These are phyloP conservation scores for Candolleomyces eurysporus DNA, from an alignment of 768 basidiomycete species.

Conservation along the genomic window DNA sequence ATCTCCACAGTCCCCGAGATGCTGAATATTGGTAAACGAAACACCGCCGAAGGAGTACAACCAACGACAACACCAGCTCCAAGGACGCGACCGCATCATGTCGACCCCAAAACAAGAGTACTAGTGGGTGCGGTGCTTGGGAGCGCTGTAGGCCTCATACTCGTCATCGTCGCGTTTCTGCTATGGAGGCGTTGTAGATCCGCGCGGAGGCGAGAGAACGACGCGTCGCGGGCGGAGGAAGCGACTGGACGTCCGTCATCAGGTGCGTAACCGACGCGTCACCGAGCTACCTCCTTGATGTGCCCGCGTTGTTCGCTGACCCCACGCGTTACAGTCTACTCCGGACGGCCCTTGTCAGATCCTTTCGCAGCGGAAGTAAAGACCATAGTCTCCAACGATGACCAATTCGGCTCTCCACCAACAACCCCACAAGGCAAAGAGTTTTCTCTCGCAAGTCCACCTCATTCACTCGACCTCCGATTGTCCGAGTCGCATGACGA, in stretches of 20 bases:
- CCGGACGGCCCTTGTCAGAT: background rate
- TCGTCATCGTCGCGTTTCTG: background rate
- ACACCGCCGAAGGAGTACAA: background rate
- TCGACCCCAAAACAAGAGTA: background rate
- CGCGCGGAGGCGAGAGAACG: background rate
- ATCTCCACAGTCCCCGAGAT: background rate
- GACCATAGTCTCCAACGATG: background rate
- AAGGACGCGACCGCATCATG: background rate
- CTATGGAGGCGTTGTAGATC: slow-evolving; percentile 1
- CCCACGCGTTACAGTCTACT: background rate
- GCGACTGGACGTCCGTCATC: background rate
- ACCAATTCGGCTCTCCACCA: background rate
- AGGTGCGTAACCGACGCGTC: background rate
- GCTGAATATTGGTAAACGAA: background rate
- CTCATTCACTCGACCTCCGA: background rate
- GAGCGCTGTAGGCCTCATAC: background rate
- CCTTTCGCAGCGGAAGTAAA: slow-evolving; percentile 5
- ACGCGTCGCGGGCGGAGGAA: background rate
- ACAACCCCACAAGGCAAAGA: background rate
- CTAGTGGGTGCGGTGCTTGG: slow-evolving; percentile 4
- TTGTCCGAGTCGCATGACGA: too few relatives aligned
- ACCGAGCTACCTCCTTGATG: background rate
- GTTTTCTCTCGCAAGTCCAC: background rate
- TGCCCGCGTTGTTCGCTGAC: background rate
- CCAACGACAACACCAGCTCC: background rate